Evolutionary conservation across 192 early-diverging fungal genomes (phyloP).

Genomic region (Umbelopsis sp.): DNA sequence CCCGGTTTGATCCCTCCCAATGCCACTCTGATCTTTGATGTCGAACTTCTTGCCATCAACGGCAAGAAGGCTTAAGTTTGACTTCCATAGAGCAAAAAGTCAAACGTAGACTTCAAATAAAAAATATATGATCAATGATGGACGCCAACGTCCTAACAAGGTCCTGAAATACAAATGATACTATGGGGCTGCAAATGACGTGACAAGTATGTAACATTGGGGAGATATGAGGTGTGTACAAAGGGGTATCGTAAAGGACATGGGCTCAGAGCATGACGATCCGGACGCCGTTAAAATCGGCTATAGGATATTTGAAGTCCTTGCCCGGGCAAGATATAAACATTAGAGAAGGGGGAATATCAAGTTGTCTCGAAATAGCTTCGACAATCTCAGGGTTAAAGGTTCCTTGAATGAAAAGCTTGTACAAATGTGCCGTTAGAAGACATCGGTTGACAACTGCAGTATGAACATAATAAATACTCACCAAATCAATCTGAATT

Average conservation of each 20-base stretch:
- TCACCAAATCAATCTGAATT: conserved; percentile 49
- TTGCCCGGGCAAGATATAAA: conserved; percentile 46
- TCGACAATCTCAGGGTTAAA: conserved; percentile 48
- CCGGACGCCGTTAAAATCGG: conserved; percentile 47
- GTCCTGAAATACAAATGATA: no score
- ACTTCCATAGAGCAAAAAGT: neutral
- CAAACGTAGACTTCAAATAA: neutral
- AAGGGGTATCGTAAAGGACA: no score
- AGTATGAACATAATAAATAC: neutral
- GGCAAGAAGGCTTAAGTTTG: neutral
- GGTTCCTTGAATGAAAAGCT: conserved; percentile 45
- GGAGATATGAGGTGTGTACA: neutral
- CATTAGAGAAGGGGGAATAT: conserved; percentile 45
- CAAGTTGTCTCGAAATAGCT: conserved; percentile 42
- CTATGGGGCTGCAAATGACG: no score
- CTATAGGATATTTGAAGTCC: conserved; percentile 38
- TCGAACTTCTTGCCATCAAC: conserved; percentile 32
- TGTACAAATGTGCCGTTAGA: neutral
- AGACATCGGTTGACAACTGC: neutral
- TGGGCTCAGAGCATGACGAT: conserved; percentile 45
- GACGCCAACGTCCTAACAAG: neutral
- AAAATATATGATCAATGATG: neutral
- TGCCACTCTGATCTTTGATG: conserved; percentile 42
- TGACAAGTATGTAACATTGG: neutral
- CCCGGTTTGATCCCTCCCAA: conserved; percentile 44